Base-by-base conservation (phyloP, 1,284 basidiomycete genomes). In the Singerocomus rubriflavus region DNA sequence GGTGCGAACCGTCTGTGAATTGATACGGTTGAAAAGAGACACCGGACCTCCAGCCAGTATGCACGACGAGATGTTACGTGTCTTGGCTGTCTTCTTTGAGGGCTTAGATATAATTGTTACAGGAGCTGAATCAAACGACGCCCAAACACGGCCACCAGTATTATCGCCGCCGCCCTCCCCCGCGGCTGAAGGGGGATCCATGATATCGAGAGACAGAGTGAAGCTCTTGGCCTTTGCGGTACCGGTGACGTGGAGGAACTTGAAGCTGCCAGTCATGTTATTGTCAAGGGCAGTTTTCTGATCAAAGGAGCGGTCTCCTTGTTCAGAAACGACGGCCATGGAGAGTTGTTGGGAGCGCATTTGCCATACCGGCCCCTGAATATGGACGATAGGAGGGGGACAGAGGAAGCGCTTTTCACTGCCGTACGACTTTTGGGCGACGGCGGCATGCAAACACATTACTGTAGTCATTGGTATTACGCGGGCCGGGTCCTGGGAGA, bases 101-200 rank as follows among this genome's bases (percentile, higher is more conserved):
- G 94, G 94, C 71, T 98, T 98, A 62, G 94, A 97, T 65, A 98
- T 95, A 73, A 97, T 93, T 38, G 88, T 87, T 60, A 98, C 88
- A 42, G 92, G 91, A 36, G 90, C 85, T 26, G 92, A 97, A 67
- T 91, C 84, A 74, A 98, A 94, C 26, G 88, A 85, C 7, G 91
- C 91, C 93, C 93, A 97, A 44, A 87, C 70, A 52, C 88, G 85
- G 57, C 84, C 85, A 54, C 70, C 69, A 40, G 77, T 66, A 39
- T 74, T 62, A 38, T 84, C 82, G 47, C 77, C 77, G 46, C 76
- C 74, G 52, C 84, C 81, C 42, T 78, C 70, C 21, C 71, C 68
- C 33, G 79, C 63, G 44, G 60, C 57, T 13, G 77, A 70, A 25
- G 80, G 74, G 12, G 88, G 85, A 57, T 90, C 87, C 45, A 86